A percentile compares a stretch with the other conserved stretches of the same genome.
Conservation (phyloP, 2,329 filamentous ascomycete genomes). For the Hymenoscyphus infarciens region DNA sequence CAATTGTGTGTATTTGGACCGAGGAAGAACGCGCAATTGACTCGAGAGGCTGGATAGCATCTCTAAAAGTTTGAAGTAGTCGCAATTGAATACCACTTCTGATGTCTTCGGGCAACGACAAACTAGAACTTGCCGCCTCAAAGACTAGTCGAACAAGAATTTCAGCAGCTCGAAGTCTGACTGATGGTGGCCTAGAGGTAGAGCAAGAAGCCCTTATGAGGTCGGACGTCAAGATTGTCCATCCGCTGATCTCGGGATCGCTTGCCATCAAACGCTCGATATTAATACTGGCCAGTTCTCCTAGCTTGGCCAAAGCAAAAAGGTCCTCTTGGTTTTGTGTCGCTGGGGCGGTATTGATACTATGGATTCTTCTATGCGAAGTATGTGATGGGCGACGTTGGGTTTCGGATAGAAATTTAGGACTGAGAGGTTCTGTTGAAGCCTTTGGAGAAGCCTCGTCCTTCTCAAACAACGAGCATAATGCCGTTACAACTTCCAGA, state of each 20-base stretch:
- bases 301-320: constrained; percentile 69
- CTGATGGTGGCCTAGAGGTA: constrained; percentile 45
- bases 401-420: constrained; percentile 24
- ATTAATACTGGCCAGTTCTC: constrained; percentile 70
- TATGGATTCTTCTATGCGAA: constrained; percentile 37
- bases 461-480: constrained; percentile 65
- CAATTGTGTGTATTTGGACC: constrained; percentile 57
- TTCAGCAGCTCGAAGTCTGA: constrained; percentile 59
- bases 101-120: constrained; percentile 47
- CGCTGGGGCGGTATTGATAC: constrained; percentile 44
- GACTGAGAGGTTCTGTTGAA: constrained; percentile 28
- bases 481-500: constrained; percentile 67
- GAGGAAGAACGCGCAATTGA: constrained; percentile 49
- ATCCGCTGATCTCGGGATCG: constrained; percentile 67
- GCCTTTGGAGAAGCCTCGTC: constrained; percentile 22
- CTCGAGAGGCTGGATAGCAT: constrained; percentile 58
- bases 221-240: constrained; percentile 61
- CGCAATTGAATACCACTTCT: constrained; percentile 66
- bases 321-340: constrained; percentile 59
- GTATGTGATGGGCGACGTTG: constrained; percentile 32
- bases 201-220: constrained; percentile 51
- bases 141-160: constrained; percentile 57
- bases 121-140: constrained; percentile 55
- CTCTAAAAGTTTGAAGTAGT: constrained; percentile 63
- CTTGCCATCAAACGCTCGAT: constrained; percentile 69